A percentile compares a stretch with the other conserved stretches of the same genome.
These are phyloP conservation scores for Cylindrotheca closterium DNA, from an alignment of 108 stramenopile genomes.

Conservation along the genomic window DNA sequence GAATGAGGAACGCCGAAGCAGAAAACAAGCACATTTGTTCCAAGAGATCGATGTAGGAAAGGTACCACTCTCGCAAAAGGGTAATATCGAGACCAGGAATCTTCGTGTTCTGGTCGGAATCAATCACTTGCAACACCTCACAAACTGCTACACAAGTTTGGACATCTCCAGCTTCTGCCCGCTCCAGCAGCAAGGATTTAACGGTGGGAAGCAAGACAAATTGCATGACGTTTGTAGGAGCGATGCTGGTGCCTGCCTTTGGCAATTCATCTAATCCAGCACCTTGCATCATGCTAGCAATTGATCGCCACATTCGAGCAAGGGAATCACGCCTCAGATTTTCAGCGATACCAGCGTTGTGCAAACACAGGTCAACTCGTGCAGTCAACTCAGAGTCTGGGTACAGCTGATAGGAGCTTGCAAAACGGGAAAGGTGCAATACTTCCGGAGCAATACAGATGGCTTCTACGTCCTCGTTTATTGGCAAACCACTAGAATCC, in stretches of 20 bases:
- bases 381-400: constrained; percentile 42
- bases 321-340: constrained; percentile 48
- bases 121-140: constrained; percentile 77
- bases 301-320: constrained; percentile 75
- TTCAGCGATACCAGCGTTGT: constrained; percentile 69
- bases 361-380: constrained; percentile 64
- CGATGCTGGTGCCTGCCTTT: background rate
- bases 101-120: constrained; percentile 35
- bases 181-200: constrained; percentile 55
- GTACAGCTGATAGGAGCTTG: constrained; percentile 62
- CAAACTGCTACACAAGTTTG: constrained; percentile 84
- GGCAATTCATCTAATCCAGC: constrained; percentile 52
- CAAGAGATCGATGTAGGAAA: constrained; percentile 80
- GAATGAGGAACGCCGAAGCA: constrained; percentile 66
- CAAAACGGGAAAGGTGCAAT: constrained; percentile 76
- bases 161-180: constrained; percentile 85
- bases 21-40: constrained; percentile 84
- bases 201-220: constrained; percentile 69
- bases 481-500: constrained; percentile 41
- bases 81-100: constrained; percentile 61
- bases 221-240: constrained; percentile 50
- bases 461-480: constrained; percentile 16
- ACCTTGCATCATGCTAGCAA: constrained; percentile 59
- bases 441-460: constrained; percentile 79
- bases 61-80: constrained; percentile 84